A percentile compares a stretch with the other conserved stretches of the same genome.
Conservation (phyloP, 129 eudicot genomes). For the Dittrichia graveolens region DNA sequence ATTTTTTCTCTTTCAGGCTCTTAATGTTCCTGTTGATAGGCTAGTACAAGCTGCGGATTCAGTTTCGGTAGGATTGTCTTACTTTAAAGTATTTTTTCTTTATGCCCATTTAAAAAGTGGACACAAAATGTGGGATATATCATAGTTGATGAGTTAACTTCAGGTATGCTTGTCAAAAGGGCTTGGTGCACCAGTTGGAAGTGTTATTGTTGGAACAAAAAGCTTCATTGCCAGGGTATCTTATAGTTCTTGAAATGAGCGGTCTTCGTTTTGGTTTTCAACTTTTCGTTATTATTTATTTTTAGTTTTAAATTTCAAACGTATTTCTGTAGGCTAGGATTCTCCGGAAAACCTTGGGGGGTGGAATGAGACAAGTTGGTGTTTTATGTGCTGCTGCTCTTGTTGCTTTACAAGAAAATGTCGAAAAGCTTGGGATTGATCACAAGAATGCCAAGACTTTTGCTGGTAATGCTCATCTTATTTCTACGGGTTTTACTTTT, state of each 20-base stretch:
- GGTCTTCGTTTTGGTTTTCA: conserved; percentile 4
- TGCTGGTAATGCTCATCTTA: conserved; percentile 56
- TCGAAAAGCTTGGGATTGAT: conserved; percentile 70
- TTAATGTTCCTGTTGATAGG: conserved; percentile 89
- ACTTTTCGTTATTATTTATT: neutral
- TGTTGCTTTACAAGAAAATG: conserved; percentile 81
- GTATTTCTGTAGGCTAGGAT: conserved; percentile 62
- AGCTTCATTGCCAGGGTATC: conserved; percentile 75
- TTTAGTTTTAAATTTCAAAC: neutral
- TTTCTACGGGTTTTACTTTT: neutral
- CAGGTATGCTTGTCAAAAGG: conserved; percentile 97
- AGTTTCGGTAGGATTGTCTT: conserved; percentile 61
- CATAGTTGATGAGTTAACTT: neutral
- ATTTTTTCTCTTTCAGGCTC: conserved; percentile 65
- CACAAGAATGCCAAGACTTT: conserved; percentile 83
- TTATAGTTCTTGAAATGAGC: neutral
- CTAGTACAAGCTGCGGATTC: conserved; percentile 99
- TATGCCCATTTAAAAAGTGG: conserved; percentile 5
- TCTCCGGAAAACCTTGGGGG: conserved; percentile 92
- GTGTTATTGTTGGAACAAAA: conserved; percentile 80
- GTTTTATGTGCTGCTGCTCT: conserved; percentile 94
- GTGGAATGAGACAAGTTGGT: conserved; percentile 98
- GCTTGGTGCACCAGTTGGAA: conserved; percentile 96
- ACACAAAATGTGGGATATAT: neutral
- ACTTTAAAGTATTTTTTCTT: neutral